phyloP scores from a whole-genome alignment of 257 asterid genomes.

The Gentiana straminea region DNA sequence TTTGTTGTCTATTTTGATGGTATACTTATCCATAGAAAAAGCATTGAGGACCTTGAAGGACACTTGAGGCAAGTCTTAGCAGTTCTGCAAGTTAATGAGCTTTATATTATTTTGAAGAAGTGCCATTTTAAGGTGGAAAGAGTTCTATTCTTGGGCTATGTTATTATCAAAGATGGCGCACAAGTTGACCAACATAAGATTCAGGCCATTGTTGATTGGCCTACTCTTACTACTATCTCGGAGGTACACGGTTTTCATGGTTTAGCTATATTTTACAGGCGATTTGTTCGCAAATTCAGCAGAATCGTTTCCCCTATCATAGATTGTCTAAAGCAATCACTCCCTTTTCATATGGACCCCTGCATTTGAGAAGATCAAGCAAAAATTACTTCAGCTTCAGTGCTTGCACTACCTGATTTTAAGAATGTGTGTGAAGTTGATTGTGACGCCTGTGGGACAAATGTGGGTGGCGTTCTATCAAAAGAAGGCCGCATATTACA shows the following conservation, averaged over 20 bases:
- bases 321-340: neutral
- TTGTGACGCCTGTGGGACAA: neutral
- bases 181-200: too few relatives aligned
- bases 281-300: too few relatives aligned
- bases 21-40: too few relatives aligned
- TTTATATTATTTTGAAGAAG: neutral
- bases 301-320: too few relatives aligned
- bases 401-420: neutral
- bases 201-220: too few relatives aligned
- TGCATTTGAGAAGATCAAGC: neutral
- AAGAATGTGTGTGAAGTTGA: neutral
- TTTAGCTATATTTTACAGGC: too few relatives aligned
- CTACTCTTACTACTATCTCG: too few relatives aligned
- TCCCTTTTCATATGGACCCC: neutral
- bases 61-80: neutral
- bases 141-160: neutral
- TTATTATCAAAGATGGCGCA: too few relatives aligned
- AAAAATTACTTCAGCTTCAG: neutral
- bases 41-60: neutral
- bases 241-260: neutral
- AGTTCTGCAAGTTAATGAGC: neutral
- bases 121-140: neutral
- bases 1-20: too few relatives aligned
- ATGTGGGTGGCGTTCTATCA: neutral
- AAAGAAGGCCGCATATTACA: neutral